Conservation (phyloP, 2,329 filamentous ascomycete genomes). For the Cladosporium sphaerospermum region DNA sequence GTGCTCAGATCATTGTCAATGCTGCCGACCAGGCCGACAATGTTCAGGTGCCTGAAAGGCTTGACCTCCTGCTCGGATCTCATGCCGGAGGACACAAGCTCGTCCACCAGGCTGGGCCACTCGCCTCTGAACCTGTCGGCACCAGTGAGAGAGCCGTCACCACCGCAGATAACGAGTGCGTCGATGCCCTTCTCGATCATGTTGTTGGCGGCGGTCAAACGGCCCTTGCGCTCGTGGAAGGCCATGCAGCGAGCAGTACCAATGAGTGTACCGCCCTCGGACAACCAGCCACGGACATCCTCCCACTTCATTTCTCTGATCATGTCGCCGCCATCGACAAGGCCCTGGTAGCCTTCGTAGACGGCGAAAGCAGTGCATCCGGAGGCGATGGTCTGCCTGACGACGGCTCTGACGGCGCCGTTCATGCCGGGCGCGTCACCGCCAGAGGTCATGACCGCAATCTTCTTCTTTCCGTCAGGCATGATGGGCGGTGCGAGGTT, state of each 20-base stretch:
- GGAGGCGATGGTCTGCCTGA: conserved; percentile 83
- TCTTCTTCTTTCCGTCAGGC: conserved; percentile 48
- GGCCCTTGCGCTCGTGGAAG: conserved; percentile 83
- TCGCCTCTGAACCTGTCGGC: conserved; percentile 89
- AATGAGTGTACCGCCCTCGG: conserved; percentile 90
- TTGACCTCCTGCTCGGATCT: conserved; percentile 64
- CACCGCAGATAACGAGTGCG: conserved; percentile 91
- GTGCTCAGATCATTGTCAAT: conserved; percentile 98
- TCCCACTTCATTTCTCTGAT: conserved; percentile 88
- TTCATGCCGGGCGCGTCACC: conserved; percentile 96
- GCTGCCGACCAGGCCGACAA: conserved; percentile 90
- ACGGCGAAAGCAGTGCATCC: conserved; percentile 45
- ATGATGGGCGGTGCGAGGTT: conserved; percentile 23
- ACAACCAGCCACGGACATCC: conserved; percentile 89
- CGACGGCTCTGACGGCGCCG: conserved; percentile 79
- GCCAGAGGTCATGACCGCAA: conserved; percentile 90
- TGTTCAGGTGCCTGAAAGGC: conserved; percentile 82
- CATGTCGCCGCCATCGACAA: conserved; percentile 81
- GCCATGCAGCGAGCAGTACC: conserved; percentile 89
- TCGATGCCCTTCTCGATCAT: conserved; percentile 90
- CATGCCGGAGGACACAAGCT: conserved; percentile 70
- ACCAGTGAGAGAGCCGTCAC: conserved; percentile 91
- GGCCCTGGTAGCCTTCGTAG: conserved; percentile 92
- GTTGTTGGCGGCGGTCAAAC: conserved; percentile 84
- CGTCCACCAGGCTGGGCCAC: conserved; percentile 81